These are phyloP conservation scores for Exophiala mesophila DNA, from an alignment of 2,329 filamentous ascomycete genomes.

Conservation along the genomic window DNA sequence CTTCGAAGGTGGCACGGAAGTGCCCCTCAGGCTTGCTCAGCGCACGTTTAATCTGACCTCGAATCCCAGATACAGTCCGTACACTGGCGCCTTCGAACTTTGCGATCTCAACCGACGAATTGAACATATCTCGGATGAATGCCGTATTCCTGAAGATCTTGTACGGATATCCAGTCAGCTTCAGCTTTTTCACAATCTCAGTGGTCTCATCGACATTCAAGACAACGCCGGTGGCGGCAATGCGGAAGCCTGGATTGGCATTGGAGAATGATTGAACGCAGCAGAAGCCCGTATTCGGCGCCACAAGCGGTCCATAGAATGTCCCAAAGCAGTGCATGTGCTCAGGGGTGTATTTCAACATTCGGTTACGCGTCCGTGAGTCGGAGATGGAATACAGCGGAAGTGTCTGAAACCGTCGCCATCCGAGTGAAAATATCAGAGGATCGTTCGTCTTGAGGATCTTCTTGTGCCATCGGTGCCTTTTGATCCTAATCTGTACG, in stretches of 20 bases:
- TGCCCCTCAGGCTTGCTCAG: constrained; percentile 89
- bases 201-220: constrained; percentile 90
- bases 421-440: constrained; percentile 92
- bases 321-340: constrained; percentile 99
- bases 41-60: constrained; percentile 95
- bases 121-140: constrained; percentile 99
- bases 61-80: constrained; percentile 90
- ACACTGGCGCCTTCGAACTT: constrained; percentile 97
- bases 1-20: constrained; percentile 96
- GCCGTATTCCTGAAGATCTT: constrained; percentile 99
- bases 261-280: constrained; percentile 86
- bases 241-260: constrained; percentile 81
- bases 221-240: constrained; percentile 90
- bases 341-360: constrained; percentile 98
- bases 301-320: constrained; percentile 90
- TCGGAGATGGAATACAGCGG: constrained; percentile 95
- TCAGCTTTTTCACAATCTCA: constrained; percentile 99
- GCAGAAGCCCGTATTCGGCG: constrained; percentile 92
- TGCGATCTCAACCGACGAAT: constrained; percentile 82
- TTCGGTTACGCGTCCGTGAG: constrained; percentile 85
- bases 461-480: constrained; percentile 98
- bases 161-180: constrained; percentile 86
- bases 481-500: constrained; percentile 92
- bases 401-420: constrained; percentile 88
- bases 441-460: constrained; percentile 98